Percentiles rank a stretch among this genome's conserved stretches.
phyloP scores from a whole-genome alignment of 1,284 basidiomycete genomes.

The Cutaneotrichosporon sp. region DNA sequence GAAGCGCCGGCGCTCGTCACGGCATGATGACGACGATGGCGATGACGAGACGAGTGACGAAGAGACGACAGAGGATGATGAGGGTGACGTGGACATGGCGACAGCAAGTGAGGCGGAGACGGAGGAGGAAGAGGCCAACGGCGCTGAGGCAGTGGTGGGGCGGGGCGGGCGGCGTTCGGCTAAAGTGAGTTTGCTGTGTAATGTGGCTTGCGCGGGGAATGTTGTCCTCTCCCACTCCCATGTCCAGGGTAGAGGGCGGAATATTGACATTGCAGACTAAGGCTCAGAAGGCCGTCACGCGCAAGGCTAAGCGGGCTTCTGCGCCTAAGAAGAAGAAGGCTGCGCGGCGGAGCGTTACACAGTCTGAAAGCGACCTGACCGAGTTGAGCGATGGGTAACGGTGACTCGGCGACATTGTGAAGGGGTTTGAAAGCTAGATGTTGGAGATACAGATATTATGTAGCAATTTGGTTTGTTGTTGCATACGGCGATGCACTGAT shows the following conservation, averaged over 20 bases:
- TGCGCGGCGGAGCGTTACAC: background rate
- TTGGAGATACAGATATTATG: background rate
- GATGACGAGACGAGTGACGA: slow-evolving; percentile 11
- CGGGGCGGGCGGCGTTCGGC: slow-evolving; percentile 45
- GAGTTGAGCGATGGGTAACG: slow-evolving; percentile 7
- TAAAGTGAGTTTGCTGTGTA: slow-evolving; percentile 37
- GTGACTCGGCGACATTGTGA: background rate
- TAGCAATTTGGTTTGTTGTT: no score
- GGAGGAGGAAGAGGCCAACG: slow-evolving; percentile 19
- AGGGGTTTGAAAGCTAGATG: background rate
- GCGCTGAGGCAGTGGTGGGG: slow-evolving; percentile 35
- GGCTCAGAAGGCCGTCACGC: slow-evolving; percentile 40
- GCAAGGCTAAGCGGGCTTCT: slow-evolving; percentile 9
- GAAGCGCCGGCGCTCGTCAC: slow-evolving; percentile 16
- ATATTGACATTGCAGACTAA: slow-evolving; percentile 32
- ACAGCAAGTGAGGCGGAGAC: slow-evolving; percentile 26
- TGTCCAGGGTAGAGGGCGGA: background rate
- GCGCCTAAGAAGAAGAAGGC: slow-evolving; percentile 9
- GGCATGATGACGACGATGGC: slow-evolving; percentile 14
- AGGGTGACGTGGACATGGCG: slow-evolving; percentile 28
- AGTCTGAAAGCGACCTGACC: slow-evolving; percentile 17
- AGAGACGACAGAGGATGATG: slow-evolving; percentile 17
- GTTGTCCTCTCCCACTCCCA: background rate
- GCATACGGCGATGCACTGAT: no score
- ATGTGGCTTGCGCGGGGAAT: background rate